Conservation (phyloP, 805 yeast genomes). For the Huiozyma sinensis region DNA sequence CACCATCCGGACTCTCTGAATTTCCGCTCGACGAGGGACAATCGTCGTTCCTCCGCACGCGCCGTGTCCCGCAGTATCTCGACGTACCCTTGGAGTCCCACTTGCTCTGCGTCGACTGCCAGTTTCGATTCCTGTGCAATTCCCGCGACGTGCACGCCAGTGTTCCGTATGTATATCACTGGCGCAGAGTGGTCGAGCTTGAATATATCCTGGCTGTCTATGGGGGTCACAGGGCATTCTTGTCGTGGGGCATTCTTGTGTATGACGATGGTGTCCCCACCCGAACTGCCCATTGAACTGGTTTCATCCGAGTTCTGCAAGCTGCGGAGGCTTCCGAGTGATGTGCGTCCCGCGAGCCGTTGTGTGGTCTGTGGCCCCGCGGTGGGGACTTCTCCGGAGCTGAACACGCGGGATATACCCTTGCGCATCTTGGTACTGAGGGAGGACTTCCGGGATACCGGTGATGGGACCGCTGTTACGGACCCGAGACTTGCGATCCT, state of each 20-base stretch:
- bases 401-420: slow-evolving; percentile 21
- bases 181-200: background rate
- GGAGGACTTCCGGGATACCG: slow-evolving; percentile 9
- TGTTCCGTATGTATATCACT: background rate
- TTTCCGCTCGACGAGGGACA: slow-evolving; percentile 17
- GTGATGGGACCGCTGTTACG: background rate
- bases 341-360: too few relatives aligned
- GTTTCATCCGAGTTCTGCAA: too few relatives aligned
- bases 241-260: too few relatives aligned
- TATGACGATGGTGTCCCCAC: too few relatives aligned
- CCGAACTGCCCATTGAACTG: too few relatives aligned
- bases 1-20: slow-evolving; percentile 22
- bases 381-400: slow-evolving; percentile 7
- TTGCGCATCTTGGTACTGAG: slow-evolving; percentile 21
- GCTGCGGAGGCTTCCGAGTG: too few relatives aligned
- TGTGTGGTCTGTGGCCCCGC: too few relatives aligned
- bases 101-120: slow-evolving; percentile 3
- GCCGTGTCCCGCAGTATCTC: slow-evolving; percentile 17
- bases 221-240: too few relatives aligned
- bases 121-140: slow-evolving; percentile 5
- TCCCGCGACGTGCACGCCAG: background rate
- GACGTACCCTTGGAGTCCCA: slow-evolving; percentile 18
- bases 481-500: background rate
- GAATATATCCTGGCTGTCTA: too few relatives aligned
- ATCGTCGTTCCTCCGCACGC: slow-evolving; percentile 20